Conservation (phyloP, 805 yeast genomes). For the Wickerhamomyces queroliae region DNA sequence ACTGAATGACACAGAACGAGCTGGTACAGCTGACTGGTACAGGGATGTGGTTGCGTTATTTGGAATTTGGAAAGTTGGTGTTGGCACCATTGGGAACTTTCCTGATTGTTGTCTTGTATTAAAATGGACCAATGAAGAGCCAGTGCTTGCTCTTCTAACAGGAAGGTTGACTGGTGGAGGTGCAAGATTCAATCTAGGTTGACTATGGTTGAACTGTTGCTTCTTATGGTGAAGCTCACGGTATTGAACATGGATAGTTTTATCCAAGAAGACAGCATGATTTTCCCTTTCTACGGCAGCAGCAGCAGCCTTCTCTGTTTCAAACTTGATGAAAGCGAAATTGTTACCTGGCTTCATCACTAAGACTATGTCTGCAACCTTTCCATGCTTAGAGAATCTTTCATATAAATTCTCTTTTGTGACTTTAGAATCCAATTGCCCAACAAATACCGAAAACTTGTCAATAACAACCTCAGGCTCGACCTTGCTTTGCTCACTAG, state of each 20-base stretch:
- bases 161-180: constrained; percentile 77
- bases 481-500: constrained; percentile 20
- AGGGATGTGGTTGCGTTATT: background rate
- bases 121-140: constrained; percentile 9
- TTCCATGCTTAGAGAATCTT: constrained; percentile 66
- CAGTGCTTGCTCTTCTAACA: constrained; percentile 32
- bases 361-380: constrained; percentile 48
- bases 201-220: constrained; percentile 16
- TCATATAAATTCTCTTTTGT: constrained; percentile 48
- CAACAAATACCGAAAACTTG: constrained; percentile 69
- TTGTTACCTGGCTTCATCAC: constrained; percentile 43
- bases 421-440: constrained; percentile 55
- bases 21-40: background rate
- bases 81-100: constrained; percentile 7
- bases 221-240: constrained; percentile 46
- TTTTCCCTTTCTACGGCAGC: constrained; percentile 83
- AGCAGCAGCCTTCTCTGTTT: constrained; percentile 69
- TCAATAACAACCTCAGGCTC: constrained; percentile 47
- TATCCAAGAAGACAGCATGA: constrained; percentile 66
- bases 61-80: background rate
- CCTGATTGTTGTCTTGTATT: constrained; percentile 10
- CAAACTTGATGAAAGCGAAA: constrained; percentile 71
- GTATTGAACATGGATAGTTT: constrained; percentile 82
- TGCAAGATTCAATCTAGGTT: constrained; percentile 49
- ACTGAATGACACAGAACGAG: constrained; percentile 19